Base-by-base conservation (phyloP, 495 filamentous ascomycete genomes). In the Penicillium flavigenum region DNA sequence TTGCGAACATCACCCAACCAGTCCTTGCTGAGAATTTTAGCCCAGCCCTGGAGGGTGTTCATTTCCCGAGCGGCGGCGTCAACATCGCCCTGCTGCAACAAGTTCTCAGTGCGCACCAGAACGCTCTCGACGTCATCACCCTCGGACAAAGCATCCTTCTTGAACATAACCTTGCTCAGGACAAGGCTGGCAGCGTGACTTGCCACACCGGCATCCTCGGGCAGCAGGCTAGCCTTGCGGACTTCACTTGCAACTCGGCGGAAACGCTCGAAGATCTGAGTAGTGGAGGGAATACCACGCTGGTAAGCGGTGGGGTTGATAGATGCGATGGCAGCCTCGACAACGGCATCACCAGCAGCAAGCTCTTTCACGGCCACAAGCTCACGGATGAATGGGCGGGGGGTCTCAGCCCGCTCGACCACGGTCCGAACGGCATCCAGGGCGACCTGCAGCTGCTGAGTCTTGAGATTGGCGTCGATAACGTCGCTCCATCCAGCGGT, bases 71-170 rank as follows among this genome's bases (percentile, higher is more conserved):
- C 91, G 39, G 94, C 94, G 47, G 80, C 86, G 67, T 98, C 95
- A 32, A 98, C 74, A 63, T 95, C 83, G 29, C 94, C 95, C 74
- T 97, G 89, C 75, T 98, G 91, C 12, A 98, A 79, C 61, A 88
- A 81, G 4, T 83, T 92, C 74, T 97, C 91, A 3, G 94, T 91
- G 54, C 94, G 79, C 3, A 89, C 87, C 12, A 98, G 82, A 59
- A 96, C 85, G 67, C 91, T 96, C 80, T 98, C 94, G 20, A 98
- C 93, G 68, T 98, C 94, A 63, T 94, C 85, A 24, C 95, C 93
- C 27, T 83, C 81, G 1, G 92, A 86, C 42, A 94, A 77, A n/a
- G 86, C 89, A 66, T 90, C 83, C 79, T 96, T 96, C 79, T 87
- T 88, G 81, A 98, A 98, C 72, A 97, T 81, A 24, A 97, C 78